Evolutionary conservation across 1,284 basidiomycete genomes (phyloP), one percentile per base, ranked within the genome.

Genomic region (Ceratobasidium sp.): DNA sequence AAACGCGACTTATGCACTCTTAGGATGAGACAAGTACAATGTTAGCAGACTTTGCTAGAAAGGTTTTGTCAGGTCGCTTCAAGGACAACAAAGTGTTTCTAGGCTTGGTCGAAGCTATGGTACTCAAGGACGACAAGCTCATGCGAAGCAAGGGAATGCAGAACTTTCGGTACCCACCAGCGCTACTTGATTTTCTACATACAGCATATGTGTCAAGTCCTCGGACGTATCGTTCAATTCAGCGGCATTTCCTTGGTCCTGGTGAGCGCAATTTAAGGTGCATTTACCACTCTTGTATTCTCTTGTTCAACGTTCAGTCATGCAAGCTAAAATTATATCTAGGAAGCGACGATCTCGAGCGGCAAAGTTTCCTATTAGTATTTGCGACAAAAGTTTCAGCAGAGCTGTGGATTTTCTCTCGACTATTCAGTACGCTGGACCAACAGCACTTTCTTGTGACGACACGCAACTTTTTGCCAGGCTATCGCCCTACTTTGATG

Each of bases 121-220:
- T 84, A 0, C 40, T 65, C 0, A 80, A 81, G 33, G 7, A 75
- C 0, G 84, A 86, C 7, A 74, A 81, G 0, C 78, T 84, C 17
- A 80, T 81, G 20, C 78, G 80, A 2, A 85, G 84, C 0, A 81
- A 84, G 0, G 85, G 84, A 0, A 81, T 84, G 80, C 86, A 86
- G 77, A 86, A 86, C 69, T 85, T 87, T 79, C 61, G 77, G 6
- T 85, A 85, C 79, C 68, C 82, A 0, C 84, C 84, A 0, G 83
- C 80, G 0, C 83, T 78, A 23, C 80, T 83, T 4, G 83, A 86
- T 54, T 82, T 86, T 28, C 77, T 80, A 10, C 80, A 12, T 15
- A 46, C 44, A 9, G 9, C 44, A 15, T 46, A 9, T 9, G 17
- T 46, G 9, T 12, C 17, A 15, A 46, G 44, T 15, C 44, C 44